phyloP scores from a whole-genome alignment of 495 filamentous ascomycete genomes.

The Immersiella caudata region DNA sequence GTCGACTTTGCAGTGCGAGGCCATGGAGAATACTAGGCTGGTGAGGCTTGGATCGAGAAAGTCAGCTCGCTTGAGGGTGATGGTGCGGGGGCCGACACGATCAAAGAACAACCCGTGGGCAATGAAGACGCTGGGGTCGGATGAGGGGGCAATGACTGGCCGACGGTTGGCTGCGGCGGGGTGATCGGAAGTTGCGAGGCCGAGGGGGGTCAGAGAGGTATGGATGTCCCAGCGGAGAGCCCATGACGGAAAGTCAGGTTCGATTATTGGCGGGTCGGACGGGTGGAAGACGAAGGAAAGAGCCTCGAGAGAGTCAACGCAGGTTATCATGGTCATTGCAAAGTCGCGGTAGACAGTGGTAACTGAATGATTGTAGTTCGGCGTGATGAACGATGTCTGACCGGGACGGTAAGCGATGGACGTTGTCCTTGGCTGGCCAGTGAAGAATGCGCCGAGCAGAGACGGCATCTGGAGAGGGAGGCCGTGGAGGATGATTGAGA shows the following conservation, averaged over 20 bases:
- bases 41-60: not conserved
- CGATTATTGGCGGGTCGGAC: not conserved
- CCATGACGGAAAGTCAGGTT: not conserved
- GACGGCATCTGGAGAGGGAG: not conserved
- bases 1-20: not conserved
- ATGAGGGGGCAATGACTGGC: not conserved
- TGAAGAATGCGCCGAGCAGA: not conserved
- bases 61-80: conserved; percentile 2
- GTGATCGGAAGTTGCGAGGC: not conserved
- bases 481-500: not conserved
- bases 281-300: not conserved
- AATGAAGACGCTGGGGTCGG: not conserved
- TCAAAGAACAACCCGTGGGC: not conserved
- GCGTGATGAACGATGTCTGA: not conserved
- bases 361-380: not conserved
- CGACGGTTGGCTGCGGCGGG: not conserved
- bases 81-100: not conserved
- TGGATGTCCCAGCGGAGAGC: not conserved
- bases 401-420: not conserved
- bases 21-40: not conserved
- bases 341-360: not conserved
- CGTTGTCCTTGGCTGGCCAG: not conserved
- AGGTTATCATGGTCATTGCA: not conserved
- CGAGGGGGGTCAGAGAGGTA: not conserved
- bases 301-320: not conserved